A percentile compares a stretch with the other conserved stretches of the same genome.
Evolutionary conservation across 1,284 basidiomycete genomes (phyloP).

Genomic region (Trichosporon asahii): DNA sequence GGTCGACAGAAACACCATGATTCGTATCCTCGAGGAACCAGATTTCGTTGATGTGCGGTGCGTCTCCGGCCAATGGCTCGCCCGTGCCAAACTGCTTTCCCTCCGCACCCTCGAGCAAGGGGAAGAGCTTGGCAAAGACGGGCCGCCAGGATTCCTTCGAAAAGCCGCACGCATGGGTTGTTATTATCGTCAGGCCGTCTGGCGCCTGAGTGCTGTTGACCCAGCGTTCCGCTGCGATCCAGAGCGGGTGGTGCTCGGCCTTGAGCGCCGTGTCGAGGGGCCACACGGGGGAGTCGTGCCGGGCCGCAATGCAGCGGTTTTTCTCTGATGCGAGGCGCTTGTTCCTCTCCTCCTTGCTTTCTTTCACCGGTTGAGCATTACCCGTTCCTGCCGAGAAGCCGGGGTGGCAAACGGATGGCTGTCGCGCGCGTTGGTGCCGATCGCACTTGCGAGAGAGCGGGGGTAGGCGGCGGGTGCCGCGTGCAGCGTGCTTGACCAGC

Average conservation of each 20-base stretch:
- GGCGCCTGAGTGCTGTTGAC: not conserved
- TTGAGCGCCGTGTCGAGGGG: slow-evolving; percentile 7
- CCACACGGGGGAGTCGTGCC: slow-evolving; percentile 15
- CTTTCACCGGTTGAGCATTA: slow-evolving; percentile 22
- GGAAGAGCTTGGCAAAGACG: slow-evolving; percentile 55
- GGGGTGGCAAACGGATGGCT: slow-evolving; percentile 20
- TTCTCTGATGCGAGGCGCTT: slow-evolving; percentile 16
- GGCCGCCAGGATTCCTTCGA: slow-evolving; percentile 73
- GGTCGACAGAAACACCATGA: slow-evolving; percentile 68
- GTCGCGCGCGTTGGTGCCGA: slow-evolving; percentile 23
- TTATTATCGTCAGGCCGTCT: slow-evolving; percentile 62
- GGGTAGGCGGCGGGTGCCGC: slow-evolving; percentile 68
- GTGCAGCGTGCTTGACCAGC: slow-evolving; percentile 59
- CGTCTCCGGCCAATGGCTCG: not conserved
- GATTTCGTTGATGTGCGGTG: slow-evolving; percentile 61
- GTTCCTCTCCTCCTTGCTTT: slow-evolving; percentile 40
- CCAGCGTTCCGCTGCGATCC: slow-evolving; percentile 32
- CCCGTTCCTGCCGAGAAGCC: not conserved
- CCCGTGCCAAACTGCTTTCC: slow-evolving; percentile 13
- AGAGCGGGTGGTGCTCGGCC: slow-evolving; percentile 49
- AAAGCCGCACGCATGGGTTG: slow-evolving; percentile 76
- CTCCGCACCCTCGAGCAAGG: not conserved
- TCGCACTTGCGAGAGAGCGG: slow-evolving; percentile 48
- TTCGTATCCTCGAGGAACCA: slow-evolving; percentile 75
- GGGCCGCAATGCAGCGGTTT: not conserved